Base-by-base conservation (phyloP, 2,329 filamentous ascomycete species). In the Cladophialophora psammophila region DNA sequence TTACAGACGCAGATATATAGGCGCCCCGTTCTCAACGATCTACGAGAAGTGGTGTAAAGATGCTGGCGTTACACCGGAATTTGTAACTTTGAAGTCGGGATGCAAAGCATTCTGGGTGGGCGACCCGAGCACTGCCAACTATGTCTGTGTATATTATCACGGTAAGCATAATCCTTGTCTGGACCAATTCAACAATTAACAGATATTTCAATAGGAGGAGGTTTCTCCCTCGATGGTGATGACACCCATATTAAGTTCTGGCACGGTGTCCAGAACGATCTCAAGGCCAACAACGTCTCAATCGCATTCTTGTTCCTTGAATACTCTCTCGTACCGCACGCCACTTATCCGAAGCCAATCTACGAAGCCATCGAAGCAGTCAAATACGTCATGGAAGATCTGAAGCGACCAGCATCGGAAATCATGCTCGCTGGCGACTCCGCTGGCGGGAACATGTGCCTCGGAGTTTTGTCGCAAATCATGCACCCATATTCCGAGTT, bases 271-370 rank as follows among this genome's bases (percentile, higher is more conserved):
- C 65, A 68, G 9, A 56, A 15, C 5, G 63, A 67, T 31, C 66
- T 69, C 58, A 56, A 71, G 45, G 36, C 56, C n/a, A 70, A 74
- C 34, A 81, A 80, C 50, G 81, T 84, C 60, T 78, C 79, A 36
- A 76, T 86, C 35, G 80, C 84, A 18, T 76, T 84, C 56, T 81
- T 88, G 57, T 75, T 86, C 31, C 79, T 88, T n/a, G 82, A 83
- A 45, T 90, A 90, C 75, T 84, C 84, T 32, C 81, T 89, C n/a
- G 81, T 86, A 0, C 81, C 81, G 0, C 69, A 76, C 10, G 80
- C 76, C 6, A 76, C 76, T 1, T 83, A 82, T 62, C 81, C 81
- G 3, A 80, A 76, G 1, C 81, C 82, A 65, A 72, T 83, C 18
- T 75, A 74, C 35, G 78, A 83, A 67, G 79, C 79, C 1, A 78